Conservation (phyloP, 1,284 basidiomycete genomes). For the Fomitopsis pinicola region DNA sequence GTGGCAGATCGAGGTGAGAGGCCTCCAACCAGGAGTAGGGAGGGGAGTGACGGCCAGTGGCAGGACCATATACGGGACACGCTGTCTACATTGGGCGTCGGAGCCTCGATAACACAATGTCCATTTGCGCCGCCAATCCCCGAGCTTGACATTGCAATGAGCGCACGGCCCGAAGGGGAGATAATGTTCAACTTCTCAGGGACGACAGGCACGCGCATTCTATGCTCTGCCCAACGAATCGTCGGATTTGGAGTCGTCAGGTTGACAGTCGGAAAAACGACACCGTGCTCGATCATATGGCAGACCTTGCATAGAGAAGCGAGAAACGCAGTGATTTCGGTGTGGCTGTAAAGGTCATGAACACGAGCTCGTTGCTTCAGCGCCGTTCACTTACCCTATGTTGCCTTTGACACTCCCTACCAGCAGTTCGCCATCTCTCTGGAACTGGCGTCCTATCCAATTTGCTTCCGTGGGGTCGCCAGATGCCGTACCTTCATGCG, state of each 20-base stretch:
- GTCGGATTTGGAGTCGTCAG: slow-evolving; percentile 30
- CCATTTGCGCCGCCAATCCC: slow-evolving; percentile 43
- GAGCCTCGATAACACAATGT: slow-evolving; percentile 33
- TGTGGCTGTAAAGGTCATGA: slow-evolving; percentile 31
- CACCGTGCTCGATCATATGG: slow-evolving; percentile 30
- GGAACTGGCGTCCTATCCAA: slow-evolving; percentile 37
- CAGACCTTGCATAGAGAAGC: slow-evolving; percentile 40
- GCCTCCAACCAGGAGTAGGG: slow-evolving; percentile 31
- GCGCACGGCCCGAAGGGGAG: slow-evolving; percentile 14
- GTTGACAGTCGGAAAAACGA: slow-evolving; percentile 39
- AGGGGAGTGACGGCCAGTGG: slow-evolving; percentile 6
- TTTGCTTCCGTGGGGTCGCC: slow-evolving; percentile 50
- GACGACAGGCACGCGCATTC: slow-evolving; percentile 22
- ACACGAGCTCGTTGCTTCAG: slow-evolving; percentile 16
- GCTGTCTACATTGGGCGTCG: slow-evolving; percentile 15
- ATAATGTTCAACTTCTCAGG: slow-evolving; percentile 24
- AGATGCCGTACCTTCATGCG: slow-evolving; percentile 32
- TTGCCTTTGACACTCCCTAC: slow-evolving; percentile 48
- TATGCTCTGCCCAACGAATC: slow-evolving; percentile 34
- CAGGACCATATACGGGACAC: not conserved
- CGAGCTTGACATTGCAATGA: slow-evolving; percentile 37
- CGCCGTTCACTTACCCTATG: slow-evolving; percentile 30
- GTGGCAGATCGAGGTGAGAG: slow-evolving; percentile 28
- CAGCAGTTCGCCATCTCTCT: slow-evolving; percentile 26
- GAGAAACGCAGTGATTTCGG: slow-evolving; percentile 38